These are phyloP conservation scores for Lablab purpureus DNA, from an alignment of 306 rosid species.

Conservation along the genomic window DNA sequence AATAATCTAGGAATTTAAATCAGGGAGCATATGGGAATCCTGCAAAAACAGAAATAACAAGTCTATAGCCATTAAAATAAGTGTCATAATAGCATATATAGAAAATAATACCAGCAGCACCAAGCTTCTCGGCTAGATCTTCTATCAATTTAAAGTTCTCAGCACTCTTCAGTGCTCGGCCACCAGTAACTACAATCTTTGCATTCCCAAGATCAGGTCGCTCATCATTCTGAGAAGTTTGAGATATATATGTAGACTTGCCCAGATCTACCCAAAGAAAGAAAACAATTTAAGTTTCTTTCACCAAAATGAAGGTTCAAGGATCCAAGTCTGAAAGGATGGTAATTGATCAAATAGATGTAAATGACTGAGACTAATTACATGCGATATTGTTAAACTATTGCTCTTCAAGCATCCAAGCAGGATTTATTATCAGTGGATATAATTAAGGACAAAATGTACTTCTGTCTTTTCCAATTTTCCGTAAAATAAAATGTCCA, in stretches of 20 bases:
- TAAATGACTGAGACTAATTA: constrained; percentile 38
- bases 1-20: constrained; percentile 30
- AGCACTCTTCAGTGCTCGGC: constrained; percentile 88
- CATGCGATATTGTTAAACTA: constrained; percentile 27
- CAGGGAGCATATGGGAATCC: constrained; percentile 12
- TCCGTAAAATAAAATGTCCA: constrained; percentile 25
- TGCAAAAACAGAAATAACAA: constrained; percentile 12
- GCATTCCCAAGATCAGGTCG: constrained; percentile 96
- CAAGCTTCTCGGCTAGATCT: constrained; percentile 85
- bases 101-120: constrained; percentile 80
- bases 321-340: constrained; percentile 11
- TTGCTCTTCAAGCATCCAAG: constrained; percentile 39
- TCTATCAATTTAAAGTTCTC: constrained; percentile 96
- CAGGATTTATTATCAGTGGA: constrained; percentile 23
- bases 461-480: constrained; percentile 35
- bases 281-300: constrained; percentile 8
- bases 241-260: constrained; percentile 76
- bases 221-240: constrained; percentile 73
- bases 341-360: constrained; percentile 21
- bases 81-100: constrained; percentile 33
- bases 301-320: constrained; percentile 27
- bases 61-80: constrained; percentile 13
- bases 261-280: constrained; percentile 59
- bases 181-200: constrained; percentile 80
- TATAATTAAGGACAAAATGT: background rate